Evolutionary conservation across 768 basidiomycete genomes (phyloP).

Genomic region (Leccinum uliginosum): DNA sequence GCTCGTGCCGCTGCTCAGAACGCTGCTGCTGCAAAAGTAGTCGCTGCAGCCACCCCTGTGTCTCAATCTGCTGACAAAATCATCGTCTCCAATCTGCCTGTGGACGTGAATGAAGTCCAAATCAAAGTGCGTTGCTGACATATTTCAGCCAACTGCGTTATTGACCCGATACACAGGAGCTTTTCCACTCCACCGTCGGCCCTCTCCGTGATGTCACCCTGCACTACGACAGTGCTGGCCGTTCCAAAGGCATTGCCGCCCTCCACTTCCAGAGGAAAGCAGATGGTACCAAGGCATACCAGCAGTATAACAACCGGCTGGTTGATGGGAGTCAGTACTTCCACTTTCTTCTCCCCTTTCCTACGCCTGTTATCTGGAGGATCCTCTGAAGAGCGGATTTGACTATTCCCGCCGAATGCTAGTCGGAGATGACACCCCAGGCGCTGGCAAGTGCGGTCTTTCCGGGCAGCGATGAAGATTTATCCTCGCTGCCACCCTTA

Average conservation of each 20-base stretch:
- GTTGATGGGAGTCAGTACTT: constrained; percentile 99
- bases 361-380: constrained; percentile 24
- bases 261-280: constrained; percentile 83
- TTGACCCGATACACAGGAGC: constrained; percentile 53
- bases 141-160: neutral
- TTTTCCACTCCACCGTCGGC: constrained; percentile 89
- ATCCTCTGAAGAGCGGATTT: constrained; percentile 15
- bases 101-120: constrained; percentile 89
- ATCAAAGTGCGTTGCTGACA: constrained; percentile 60
- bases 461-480: constrained; percentile 17
- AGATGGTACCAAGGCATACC: constrained; percentile 87
- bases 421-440: constrained; percentile 6
- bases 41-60: constrained; percentile 37
- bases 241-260: constrained; percentile 86
- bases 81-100: constrained; percentile 90
- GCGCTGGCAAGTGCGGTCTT: no score
- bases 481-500: constrained; percentile 25
- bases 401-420: constrained; percentile 19
- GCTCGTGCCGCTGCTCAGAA: constrained; percentile 51
- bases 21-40: constrained; percentile 37
- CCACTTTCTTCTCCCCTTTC: constrained; percentile 39
- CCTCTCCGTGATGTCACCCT: constrained; percentile 80
- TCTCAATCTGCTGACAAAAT: constrained; percentile 73
- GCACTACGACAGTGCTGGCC: constrained; percentile 78
- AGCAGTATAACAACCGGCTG: constrained; percentile 95